Percentiles rank a stretch among this genome's conserved stretches.
Evolutionary conservation across 345 rosid species (phyloP).

Genomic region (Eutrema heterophyllum): DNA sequence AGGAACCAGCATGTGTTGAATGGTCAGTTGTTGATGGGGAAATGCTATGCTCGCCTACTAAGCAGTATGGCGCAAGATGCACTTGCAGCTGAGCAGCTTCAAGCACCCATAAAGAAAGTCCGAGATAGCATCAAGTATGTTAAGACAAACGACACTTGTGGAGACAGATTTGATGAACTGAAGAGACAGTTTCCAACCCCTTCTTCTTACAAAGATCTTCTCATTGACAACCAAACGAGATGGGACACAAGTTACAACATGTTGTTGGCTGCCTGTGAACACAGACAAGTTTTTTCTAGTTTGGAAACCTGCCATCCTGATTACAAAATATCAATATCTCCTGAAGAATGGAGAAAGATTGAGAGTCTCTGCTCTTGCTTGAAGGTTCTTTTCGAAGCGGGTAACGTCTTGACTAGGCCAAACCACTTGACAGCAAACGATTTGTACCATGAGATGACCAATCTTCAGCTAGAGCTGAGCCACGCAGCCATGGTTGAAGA

Average conservation of each 20-base stretch:
- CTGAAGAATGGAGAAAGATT: slow-evolving; percentile 72
- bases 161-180: slow-evolving; percentile 65
- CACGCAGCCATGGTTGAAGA: slow-evolving; percentile 59
- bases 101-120: slow-evolving; percentile 53
- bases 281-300: slow-evolving; percentile 70
- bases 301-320: slow-evolving; percentile 74
- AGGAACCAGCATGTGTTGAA: slow-evolving; percentile 62
- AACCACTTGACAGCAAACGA: slow-evolving; percentile 42
- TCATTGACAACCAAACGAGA: slow-evolving; percentile 51
- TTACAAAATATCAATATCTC: slow-evolving; percentile 64
- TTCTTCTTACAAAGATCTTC: slow-evolving; percentile 46
- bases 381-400: slow-evolving; percentile 67
- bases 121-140: slow-evolving; percentile 66
- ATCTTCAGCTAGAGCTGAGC: slow-evolving; percentile 62
- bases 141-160: slow-evolving; percentile 51
- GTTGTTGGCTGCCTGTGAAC: slow-evolving; percentile 68
- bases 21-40: slow-evolving; percentile 66
- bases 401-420: slow-evolving; percentile 40
- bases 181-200: slow-evolving; percentile 58
- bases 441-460: slow-evolving; percentile 75
- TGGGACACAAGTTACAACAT: slow-evolving; percentile 82
- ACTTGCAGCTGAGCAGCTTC: slow-evolving; percentile 34
- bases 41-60: slow-evolving; percentile 55
- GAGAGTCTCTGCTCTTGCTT: slow-evolving; percentile 67
- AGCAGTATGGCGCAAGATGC: slow-evolving; percentile 53